Conservation (phyloP, 148 eudicot genomes). For the Polygonum aviculare region DNA sequence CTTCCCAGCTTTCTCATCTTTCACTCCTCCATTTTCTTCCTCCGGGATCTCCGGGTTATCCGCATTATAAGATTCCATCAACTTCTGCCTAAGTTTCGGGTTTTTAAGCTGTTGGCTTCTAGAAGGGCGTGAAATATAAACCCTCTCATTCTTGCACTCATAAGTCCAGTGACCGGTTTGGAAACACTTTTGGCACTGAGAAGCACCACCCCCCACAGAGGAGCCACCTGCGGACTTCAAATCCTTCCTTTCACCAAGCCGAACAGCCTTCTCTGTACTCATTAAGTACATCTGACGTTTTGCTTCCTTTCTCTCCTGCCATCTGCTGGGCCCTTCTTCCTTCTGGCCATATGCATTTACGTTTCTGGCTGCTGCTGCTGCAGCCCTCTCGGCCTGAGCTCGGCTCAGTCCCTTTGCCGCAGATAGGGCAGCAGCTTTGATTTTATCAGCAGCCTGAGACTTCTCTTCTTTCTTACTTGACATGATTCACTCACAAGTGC, state of each 20-base stretch:
- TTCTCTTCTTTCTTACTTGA: slow-evolving; percentile 77
- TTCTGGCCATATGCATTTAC: slow-evolving; percentile 99
- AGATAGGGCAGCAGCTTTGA: slow-evolving; percentile 82
- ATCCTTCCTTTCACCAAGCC: slow-evolving; percentile 77
- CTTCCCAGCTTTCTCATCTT: slow-evolving; percentile 35
- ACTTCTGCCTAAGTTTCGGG: slow-evolving; percentile 67
- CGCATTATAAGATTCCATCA: slow-evolving; percentile 35
- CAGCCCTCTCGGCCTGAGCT: slow-evolving; percentile 94
- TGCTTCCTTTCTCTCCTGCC: slow-evolving; percentile 98
- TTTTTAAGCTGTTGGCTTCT: slow-evolving; percentile 78
- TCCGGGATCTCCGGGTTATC: slow-evolving; percentile 48
- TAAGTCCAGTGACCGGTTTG: slow-evolving; percentile 92
- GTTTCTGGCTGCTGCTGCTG: slow-evolving; percentile 86
- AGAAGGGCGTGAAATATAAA: slow-evolving; percentile 77
- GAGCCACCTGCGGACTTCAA: slow-evolving; percentile 29
- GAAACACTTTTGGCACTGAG: slow-evolving; percentile 88
- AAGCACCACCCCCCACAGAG: slow-evolving; percentile 25
- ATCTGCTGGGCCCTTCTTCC: slow-evolving; percentile 98
- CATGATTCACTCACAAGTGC: slow-evolving; percentile 13
- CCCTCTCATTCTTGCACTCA: slow-evolving; percentile 94
- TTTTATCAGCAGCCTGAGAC: slow-evolving; percentile 67
- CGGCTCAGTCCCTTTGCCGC: slow-evolving; percentile 95
- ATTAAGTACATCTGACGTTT: slow-evolving; percentile 93
- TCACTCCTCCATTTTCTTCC: slow-evolving; percentile 26
- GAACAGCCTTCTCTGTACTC: slow-evolving; percentile 93